Evolutionary conservation across 2,329 filamentous ascomycete genomes (phyloP), one percentile per base, ranked within the genome.

Genomic region (Chrysoporthe cubensis): DNA sequence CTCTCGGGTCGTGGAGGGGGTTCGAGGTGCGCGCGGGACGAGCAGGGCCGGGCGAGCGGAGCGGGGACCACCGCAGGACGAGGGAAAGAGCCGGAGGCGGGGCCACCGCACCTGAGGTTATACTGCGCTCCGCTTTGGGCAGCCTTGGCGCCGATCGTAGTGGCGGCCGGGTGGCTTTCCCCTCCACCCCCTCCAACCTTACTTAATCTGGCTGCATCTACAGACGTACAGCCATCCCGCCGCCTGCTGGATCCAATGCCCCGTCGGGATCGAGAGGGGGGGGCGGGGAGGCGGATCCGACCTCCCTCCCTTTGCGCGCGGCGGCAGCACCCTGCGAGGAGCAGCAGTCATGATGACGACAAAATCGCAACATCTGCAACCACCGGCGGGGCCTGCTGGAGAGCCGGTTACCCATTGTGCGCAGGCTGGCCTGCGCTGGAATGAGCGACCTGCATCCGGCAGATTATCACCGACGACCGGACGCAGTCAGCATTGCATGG

Each of bases 21-120:
- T 48, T 37, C 4, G 26, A 26, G 26, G 26, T 26, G 26, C 6
- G 60, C 44, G 40, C 60, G 44, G 60, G 32, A 62, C 56, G 54
- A 52, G 57, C 40, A 66, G 54, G 60, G 46, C 66, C 26, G 60
- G 67, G 54, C 16, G 42, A 48, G 37, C 54, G 66, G 66, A 52
- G 21, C 13, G 34, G n/a, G 32, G 54, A 18, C 46, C 34, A 57
- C 44, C 50, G 54, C 40, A 61, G 21, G 16, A 26, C 26, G 43
- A 42, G 26, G 67, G 64, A 42, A 42, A 63, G 56, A 57, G 21
- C 52, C 66, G 58, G 65, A 64, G 26, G 34, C 26, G 48, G 37
- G 40, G 57, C 42, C 46, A 43, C 50, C 50, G 63, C 43, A 21
- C 8, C n/a, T 64, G 65, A 69, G 57, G 65, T 58, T 58, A 64